Conservation (phyloP, 768 basidiomycete genomes). For the Trichaptum fuscoviolaceum region DNA sequence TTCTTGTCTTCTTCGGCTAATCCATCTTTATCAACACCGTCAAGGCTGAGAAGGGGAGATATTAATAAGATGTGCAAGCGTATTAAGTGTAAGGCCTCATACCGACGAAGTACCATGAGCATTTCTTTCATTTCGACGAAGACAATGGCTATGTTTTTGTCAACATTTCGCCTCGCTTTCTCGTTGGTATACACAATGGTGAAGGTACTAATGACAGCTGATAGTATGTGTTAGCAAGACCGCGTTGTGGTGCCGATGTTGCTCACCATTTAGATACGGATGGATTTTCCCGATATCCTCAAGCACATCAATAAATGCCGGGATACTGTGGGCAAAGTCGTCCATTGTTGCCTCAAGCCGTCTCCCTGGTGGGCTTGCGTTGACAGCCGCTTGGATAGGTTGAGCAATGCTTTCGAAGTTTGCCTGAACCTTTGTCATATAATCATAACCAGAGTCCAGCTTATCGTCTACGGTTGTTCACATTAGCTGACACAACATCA, state of each 20-base stretch:
- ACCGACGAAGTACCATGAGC: conserved; percentile 43
- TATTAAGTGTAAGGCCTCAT: no score
- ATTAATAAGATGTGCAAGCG: no score
- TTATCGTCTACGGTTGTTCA: no score
- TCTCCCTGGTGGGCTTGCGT: no score
- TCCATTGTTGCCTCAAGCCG: no score
- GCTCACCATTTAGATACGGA: conserved; percentile 21
- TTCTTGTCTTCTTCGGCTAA: conserved; percentile 28
- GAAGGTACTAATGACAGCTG: conserved; percentile 48
- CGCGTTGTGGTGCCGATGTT: neutral
- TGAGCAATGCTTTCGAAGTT: no score
- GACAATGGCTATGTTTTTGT: conserved; percentile 41
- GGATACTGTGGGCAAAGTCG: conserved; percentile 18
- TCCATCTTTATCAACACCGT: conserved; percentile 24
- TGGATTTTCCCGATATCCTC: conserved; percentile 24
- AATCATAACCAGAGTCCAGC: no score
- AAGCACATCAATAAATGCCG: conserved; percentile 20
- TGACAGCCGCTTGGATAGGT: no score
- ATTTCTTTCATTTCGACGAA: conserved; percentile 47
- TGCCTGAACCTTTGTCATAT: no score
- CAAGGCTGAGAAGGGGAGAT: no score
- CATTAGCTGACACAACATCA: no score
- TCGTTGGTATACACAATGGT: conserved; percentile 45
- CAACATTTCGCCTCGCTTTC: conserved; percentile 43
- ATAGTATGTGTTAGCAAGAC: conserved; percentile 6